Evolutionary conservation across 1,284 basidiomycete genomes (phyloP).

Genomic region (Cronartium ribicola): DNA sequence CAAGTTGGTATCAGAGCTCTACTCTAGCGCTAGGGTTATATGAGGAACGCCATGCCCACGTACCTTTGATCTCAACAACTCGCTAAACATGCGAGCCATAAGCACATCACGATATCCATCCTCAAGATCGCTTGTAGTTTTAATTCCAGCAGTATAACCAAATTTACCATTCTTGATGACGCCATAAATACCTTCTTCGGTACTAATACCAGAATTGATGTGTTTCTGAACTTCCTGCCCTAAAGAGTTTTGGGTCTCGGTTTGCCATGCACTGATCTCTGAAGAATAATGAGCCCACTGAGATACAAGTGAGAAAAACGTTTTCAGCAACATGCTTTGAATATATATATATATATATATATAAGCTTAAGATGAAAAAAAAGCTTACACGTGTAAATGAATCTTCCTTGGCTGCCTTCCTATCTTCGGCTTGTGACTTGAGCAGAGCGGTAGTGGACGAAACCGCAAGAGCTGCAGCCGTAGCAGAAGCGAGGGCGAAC

Average conservation of each 20-base stretch:
- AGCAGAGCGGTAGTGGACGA: not conserved
- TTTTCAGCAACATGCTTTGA: not conserved
- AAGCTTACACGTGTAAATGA: constrained; percentile 16
- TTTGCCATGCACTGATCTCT: constrained; percentile 14
- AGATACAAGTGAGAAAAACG: not conserved
- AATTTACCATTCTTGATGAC: not conserved
- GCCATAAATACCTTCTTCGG: not conserved
- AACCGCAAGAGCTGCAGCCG: constrained; percentile 1
- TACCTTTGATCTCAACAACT: constrained; percentile 3
- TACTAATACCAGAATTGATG: constrained; percentile 20
- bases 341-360: not conserved
- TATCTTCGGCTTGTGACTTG: not conserved
- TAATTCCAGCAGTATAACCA: not conserved
- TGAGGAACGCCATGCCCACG: not conserved
- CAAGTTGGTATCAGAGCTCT: not conserved
- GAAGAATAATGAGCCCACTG: constrained; percentile 26
- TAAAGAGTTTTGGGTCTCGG: constrained; percentile 3
- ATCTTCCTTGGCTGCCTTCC: constrained; percentile 14
- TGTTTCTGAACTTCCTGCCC: not conserved
- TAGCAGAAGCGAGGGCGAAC: constrained; percentile 7
- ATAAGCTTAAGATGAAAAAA: not conserved
- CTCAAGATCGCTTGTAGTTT: not conserved
- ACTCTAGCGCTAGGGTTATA: too few relatives aligned
- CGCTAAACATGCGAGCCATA: not conserved
- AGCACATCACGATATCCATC: not conserved